Evolutionary conservation across 495 filamentous ascomycete species (phyloP), one percentile per base, ranked within the genome.

Genomic region (Hypomontagnella submonticulosa): DNA sequence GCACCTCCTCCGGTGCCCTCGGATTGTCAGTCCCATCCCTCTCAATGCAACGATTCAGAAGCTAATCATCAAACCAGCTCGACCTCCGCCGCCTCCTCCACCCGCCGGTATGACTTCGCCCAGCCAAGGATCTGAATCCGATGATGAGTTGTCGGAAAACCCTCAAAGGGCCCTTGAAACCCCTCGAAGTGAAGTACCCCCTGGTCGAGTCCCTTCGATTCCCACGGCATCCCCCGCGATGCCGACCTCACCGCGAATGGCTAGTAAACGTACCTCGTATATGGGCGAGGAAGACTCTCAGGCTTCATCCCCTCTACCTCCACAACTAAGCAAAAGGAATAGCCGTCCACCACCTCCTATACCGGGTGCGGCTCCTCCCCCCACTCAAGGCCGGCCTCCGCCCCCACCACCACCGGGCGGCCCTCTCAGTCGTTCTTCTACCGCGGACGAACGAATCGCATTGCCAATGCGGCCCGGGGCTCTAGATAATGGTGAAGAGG

Each of bases 81-180:
- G 87, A 61, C 83, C 87, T 38, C 75, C 78, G 63, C 77, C 80
- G 36, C 81, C 83, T 66, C 84, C 82, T 66, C 83, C 81, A 20
- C 71, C 80, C 61, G 76, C 82, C 40, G 77, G 77, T 53, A 74
- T 83, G 43, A 77, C 80, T 48, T 91, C 91, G 40, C 88, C 84
- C 30, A 93, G 88, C 63, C 83, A 87, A 57, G 94, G 93, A 20
- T 96, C 93, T 5, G 92, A 89, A 71, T 97, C 94, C 8, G 96
- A 96, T 76, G 96, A 98, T 76, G 95, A 99, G 71, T 79, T 96
- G 76, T 95, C 92, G n/a, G 77, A 86, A 48, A 83, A 84, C 63
- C 79, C 87, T 19, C 70, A 66, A 73, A 80, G 46, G 16, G 54
- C 69, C 55, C 37, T 64, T 6, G 62, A 77, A 32, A 77, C 78